Conservation (phyloP, 495 filamentous ascomycete species). For the Neurospora sp. region DNA sequence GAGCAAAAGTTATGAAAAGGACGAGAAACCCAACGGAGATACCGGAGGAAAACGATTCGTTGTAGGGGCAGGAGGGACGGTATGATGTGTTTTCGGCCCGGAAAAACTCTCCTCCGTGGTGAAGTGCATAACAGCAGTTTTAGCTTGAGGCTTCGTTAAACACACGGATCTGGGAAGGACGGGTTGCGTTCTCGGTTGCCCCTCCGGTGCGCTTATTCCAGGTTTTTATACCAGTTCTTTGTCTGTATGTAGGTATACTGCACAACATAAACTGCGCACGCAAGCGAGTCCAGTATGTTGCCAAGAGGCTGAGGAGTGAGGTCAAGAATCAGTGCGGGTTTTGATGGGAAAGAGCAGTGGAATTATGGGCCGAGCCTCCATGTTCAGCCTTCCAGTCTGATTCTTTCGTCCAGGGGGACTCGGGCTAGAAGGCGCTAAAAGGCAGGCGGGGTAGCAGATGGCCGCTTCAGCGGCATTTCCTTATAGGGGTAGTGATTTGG, state of each 20-base stretch:
- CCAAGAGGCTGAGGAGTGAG: not conserved
- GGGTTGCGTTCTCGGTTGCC: not conserved
- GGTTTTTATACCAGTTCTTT: not conserved
- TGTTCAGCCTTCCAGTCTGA: not conserved
- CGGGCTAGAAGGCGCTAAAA: not conserved
- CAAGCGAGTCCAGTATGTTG: not conserved
- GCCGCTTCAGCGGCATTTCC: not conserved
- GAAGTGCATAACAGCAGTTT: not conserved
- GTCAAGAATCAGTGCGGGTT: not conserved
- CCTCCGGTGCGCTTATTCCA: not conserved
- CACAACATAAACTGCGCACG: not conserved
- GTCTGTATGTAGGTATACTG: not conserved
- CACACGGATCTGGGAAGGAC: not conserved
- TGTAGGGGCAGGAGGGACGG: not conserved
- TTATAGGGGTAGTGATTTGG: not conserved
- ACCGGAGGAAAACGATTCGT: not conserved
- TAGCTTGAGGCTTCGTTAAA: not conserved
- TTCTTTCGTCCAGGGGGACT: not conserved
- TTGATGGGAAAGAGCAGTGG: not conserved
- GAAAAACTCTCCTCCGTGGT: not conserved
- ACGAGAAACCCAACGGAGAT: not conserved
- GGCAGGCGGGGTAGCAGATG: not conserved
- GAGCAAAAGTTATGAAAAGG: no score
- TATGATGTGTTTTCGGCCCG: not conserved
- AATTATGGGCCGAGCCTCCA: not conserved